Percentiles rank a stretch among this genome's conserved stretches.
Evolutionary conservation across 805 yeast genomes (phyloP).

Genomic region (Hagleromyces aurorensis): DNA sequence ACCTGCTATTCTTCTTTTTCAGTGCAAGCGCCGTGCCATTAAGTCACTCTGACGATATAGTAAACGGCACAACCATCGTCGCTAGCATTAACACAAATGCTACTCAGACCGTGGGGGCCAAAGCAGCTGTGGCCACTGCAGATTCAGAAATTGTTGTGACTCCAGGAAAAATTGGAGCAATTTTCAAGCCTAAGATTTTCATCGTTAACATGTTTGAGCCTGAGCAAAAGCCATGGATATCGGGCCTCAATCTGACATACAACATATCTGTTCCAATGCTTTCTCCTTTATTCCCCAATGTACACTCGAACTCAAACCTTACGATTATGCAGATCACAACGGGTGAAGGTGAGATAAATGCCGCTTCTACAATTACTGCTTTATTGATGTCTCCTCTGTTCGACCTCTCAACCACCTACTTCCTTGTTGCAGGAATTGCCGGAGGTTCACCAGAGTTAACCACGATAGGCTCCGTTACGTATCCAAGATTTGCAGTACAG

Average conservation of each 20-base stretch:
- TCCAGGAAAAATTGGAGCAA: slow-evolving; percentile 1
- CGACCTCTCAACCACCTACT: slow-evolving; percentile 53
- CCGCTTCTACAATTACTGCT: slow-evolving; percentile 52
- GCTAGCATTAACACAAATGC: slow-evolving; percentile 3
- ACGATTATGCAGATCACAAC: slow-evolving; percentile 53
- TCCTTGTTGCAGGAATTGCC: slow-evolving; percentile 57
- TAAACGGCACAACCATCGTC: too few relatives aligned
- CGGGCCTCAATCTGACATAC: slow-evolving; percentile 39
- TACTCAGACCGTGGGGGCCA: slow-evolving; percentile 2
- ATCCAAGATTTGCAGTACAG: slow-evolving; percentile 53
- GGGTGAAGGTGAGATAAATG: slow-evolving; percentile 66
- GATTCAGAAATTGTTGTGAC: slow-evolving; percentile 1
- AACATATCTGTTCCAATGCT: slow-evolving; percentile 60
- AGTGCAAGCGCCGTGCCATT: too few relatives aligned
- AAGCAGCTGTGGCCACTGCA: slow-evolving; percentile 2
- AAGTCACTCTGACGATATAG: too few relatives aligned
- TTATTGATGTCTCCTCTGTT: slow-evolving; percentile 45
- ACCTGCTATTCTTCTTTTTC: too few relatives aligned
- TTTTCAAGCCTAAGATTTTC: slow-evolving; percentile 43
- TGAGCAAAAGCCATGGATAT: slow-evolving; percentile 48
- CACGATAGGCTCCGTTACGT: slow-evolving; percentile 53
- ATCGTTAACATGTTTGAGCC: slow-evolving; percentile 47
- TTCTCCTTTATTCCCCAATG: slow-evolving; percentile 49
- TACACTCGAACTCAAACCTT: slow-evolving; percentile 48
- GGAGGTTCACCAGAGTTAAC: slow-evolving; percentile 52